Percentiles rank a stretch among this genome's conserved stretches.
Conservation (phyloP, 2,329 filamentous ascomycete genomes). For the Botrytis byssoidea region DNA sequence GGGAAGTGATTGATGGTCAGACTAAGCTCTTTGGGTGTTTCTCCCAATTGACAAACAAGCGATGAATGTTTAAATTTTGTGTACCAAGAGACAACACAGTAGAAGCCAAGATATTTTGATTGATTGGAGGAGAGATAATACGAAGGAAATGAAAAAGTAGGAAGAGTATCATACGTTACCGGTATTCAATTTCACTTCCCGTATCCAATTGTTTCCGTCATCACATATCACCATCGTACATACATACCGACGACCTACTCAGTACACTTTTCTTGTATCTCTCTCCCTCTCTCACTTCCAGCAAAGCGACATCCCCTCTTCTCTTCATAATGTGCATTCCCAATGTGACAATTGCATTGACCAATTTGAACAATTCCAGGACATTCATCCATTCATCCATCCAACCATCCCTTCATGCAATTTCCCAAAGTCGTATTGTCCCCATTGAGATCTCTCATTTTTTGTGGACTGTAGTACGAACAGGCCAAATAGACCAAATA, state of each 20-base stretch:
- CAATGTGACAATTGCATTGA: neutral
- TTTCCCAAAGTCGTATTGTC: slow-evolving; percentile 14
- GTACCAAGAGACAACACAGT: slow-evolving; percentile 1
- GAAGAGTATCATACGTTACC: neutral
- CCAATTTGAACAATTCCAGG: neutral
- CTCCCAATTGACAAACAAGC: neutral
- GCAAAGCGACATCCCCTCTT: neutral
- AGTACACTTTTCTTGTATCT: neutral
- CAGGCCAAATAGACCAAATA: neutral
- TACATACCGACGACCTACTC: neutral
- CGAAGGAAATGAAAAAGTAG: neutral
- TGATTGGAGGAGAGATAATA: neutral
- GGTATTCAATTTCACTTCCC: neutral
- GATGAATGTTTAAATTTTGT: slow-evolving; percentile 16
- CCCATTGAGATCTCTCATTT: neutral
- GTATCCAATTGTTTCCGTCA: neutral
- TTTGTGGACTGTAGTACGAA: neutral
- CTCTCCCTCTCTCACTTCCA: neutral
- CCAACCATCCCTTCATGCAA: neutral
- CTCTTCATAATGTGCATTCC: neutral
- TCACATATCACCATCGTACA: neutral
- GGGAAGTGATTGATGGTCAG: slow-evolving; percentile 8
- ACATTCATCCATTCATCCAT: neutral
- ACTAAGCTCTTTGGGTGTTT: neutral
- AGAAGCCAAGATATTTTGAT: slow-evolving; percentile 9